Base-by-base conservation (phyloP, 257 asterid genomes). In the Nyctanthes arbortristis region DNA sequence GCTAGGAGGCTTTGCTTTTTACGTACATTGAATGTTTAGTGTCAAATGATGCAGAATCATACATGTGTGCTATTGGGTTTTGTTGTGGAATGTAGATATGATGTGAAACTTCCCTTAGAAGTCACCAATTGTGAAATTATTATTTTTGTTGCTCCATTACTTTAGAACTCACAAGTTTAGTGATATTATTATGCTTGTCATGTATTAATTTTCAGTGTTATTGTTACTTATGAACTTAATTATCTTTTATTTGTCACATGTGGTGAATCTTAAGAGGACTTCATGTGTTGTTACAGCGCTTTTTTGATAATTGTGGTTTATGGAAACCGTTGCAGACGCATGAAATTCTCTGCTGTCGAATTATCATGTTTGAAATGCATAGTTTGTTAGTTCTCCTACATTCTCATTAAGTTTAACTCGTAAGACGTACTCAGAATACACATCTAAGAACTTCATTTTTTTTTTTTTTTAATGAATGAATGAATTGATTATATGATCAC, bases 391-490 rank as follows among this genome's bases (percentile, higher is more conserved):
- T 14, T 10, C 12, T 39, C 6, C 7, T 6, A 34, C 30, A 35
- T 57, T 11, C 56, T 56, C 56, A 29, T 34, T 43, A 39, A 73
- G 64, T 61, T 34, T 60, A 59, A 67, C 8, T 60, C 36, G 10
- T 66, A 34, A 16, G 25, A 40, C 8, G 32, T 59, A 52, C 58
- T 30, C 33, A 5, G 39, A 64, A 45, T 43, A 31, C 22, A 35
- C 25, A 7, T 2, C 12, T 18, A 27, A 7, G 35, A 56, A 31
- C 13, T 55, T 40, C n/a, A n/a, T n/a, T 63, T 39, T 12, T 22
- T 56, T 63, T 55, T 6, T 56, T 34, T 0, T 24, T 16, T 56
- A 66, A 36, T 28, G 71, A 65, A n/a, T n/a, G n/a, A n/a, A n/a
- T n/a, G n/a, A n/a, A n/a, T 43, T 43, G 27, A n/a, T 39, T 39